phyloP scores from a whole-genome alignment of 495 filamentous ascomycete species.

The Podospora pseudocomata region DNA sequence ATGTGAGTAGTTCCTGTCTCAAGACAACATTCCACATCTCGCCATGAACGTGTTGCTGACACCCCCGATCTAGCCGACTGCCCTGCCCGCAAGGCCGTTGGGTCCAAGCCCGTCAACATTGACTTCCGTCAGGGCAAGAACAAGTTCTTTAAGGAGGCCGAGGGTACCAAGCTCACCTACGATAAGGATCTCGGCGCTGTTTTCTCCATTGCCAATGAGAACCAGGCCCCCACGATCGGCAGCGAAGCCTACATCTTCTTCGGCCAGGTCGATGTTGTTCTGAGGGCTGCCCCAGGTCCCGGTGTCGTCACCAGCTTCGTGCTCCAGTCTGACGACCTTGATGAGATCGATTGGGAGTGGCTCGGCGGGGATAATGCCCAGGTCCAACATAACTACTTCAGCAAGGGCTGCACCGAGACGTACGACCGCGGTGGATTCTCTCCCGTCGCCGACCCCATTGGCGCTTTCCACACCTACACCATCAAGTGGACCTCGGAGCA shows the following conservation, averaged over 20 bases:
- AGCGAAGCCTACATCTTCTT: slow-evolving; percentile 74
- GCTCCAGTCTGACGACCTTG: slow-evolving; percentile 83
- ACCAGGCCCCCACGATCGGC: slow-evolving; percentile 73
- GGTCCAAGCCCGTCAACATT: slow-evolving; percentile 56
- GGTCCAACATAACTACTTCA: slow-evolving; percentile 92
- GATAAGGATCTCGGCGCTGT: slow-evolving; percentile 65
- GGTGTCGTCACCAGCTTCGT: slow-evolving; percentile 83
- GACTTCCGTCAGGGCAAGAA: slow-evolving; percentile 72
- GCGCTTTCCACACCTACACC: slow-evolving; percentile 76
- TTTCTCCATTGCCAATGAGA: slow-evolving; percentile 71
- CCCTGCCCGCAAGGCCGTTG: slow-evolving; percentile 70
- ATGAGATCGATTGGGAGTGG: slow-evolving; percentile 96
- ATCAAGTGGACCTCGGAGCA: slow-evolving; percentile 76
- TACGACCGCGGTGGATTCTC: slow-evolving; percentile 74
- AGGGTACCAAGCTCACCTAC: slow-evolving; percentile 57
- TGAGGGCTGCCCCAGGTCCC: slow-evolving; percentile 61
- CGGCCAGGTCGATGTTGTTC: slow-evolving; percentile 64
- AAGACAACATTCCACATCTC: slow-evolving; percentile 12
- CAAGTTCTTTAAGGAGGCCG: slow-evolving; percentile 61
- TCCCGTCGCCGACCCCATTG: slow-evolving; percentile 56
- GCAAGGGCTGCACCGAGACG: slow-evolving; percentile 75
- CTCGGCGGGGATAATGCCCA: slow-evolving; percentile 58
- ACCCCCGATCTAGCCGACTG: slow-evolving; percentile 45
- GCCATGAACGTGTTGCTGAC: neutral
- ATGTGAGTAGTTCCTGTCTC: slow-evolving; percentile 45